phyloP scores from a whole-genome alignment of 2,329 filamentous ascomycete genomes.

The Mariannaea elegans region DNA sequence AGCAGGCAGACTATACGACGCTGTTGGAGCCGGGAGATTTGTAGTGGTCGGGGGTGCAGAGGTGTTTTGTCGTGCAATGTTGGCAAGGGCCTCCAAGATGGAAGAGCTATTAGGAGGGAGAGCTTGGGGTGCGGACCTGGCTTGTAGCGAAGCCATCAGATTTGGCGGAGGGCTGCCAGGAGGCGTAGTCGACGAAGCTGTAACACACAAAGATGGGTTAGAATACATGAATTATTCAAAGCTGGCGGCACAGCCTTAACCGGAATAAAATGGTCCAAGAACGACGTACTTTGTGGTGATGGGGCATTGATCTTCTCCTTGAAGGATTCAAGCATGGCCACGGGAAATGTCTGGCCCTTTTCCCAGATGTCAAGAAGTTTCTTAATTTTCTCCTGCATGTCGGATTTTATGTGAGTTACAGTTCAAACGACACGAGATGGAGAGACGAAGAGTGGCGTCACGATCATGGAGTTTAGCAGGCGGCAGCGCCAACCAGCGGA shows the following conservation, averaged over 20 bases:
- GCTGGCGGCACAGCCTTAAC: neutral
- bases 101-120: constrained; percentile 58
- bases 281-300: constrained; percentile 69
- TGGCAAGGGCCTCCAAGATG: constrained; percentile 82
- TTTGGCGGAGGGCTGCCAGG: constrained; percentile 66
- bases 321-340: constrained; percentile 80
- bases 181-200: constrained; percentile 78
- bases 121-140: constrained; percentile 45
- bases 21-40: constrained; percentile 51
- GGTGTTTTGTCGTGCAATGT: constrained; percentile 80
- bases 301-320: constrained; percentile 79
- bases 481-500: constrained; percentile 18
- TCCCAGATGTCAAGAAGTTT: constrained; percentile 99
- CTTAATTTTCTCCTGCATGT: constrained; percentile 86
- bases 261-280: constrained; percentile 3
- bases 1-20: constrained; percentile 51
- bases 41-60: constrained; percentile 55
- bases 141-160: constrained; percentile 51
- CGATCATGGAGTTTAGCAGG: constrained; percentile 28
- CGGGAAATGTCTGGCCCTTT: constrained; percentile 89
- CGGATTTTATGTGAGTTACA: constrained; percentile 52
- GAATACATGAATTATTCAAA: constrained; percentile 37
- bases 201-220: constrained; percentile 49
- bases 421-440: constrained; percentile 31
- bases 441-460: constrained; percentile 26